Percentiles rank a stretch among this genome's conserved stretches.
These are phyloP conservation scores for Exophiala mesophila DNA, from an alignment of 2,329 filamentous ascomycete genomes.

Conservation along the genomic window DNA sequence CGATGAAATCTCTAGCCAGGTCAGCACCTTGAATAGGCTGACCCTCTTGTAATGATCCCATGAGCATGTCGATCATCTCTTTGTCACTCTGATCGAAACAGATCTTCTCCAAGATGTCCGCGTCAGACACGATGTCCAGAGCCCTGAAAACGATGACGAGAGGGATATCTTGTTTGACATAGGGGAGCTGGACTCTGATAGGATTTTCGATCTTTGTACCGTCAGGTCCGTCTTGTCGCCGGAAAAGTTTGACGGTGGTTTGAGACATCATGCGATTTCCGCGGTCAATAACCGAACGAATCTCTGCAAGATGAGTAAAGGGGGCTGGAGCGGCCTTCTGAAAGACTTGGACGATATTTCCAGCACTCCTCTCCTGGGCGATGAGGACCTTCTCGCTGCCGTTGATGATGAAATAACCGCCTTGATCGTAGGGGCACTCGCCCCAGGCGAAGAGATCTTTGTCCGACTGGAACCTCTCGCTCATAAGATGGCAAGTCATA, in stretches of 20 bases:
- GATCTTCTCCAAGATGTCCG: slow-evolving; percentile 96
- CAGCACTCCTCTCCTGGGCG: slow-evolving; percentile 92
- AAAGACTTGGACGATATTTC: slow-evolving; percentile 98
- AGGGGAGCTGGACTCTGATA: slow-evolving; percentile 85
- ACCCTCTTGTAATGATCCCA: slow-evolving; percentile 94
- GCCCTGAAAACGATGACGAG: slow-evolving; percentile 95
- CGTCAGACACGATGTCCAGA: slow-evolving; percentile 90
- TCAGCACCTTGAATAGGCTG: slow-evolving; percentile 95
- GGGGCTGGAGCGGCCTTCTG: slow-evolving; percentile 92
- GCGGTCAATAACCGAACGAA: slow-evolving; percentile 92
- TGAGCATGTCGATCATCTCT: slow-evolving; percentile 95
- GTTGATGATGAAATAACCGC: slow-evolving; percentile 99
- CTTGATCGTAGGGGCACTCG: slow-evolving; percentile 96
- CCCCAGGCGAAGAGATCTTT: slow-evolving; percentile 85
- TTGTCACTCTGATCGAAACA: slow-evolving; percentile 94
- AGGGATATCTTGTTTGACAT: slow-evolving; percentile 88
- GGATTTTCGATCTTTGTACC: slow-evolving; percentile 28
- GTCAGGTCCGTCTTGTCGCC: slow-evolving; percentile 71
- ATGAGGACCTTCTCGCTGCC: slow-evolving; percentile 98
- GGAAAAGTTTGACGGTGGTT: slow-evolving; percentile 82
- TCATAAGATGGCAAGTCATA: slow-evolving; percentile 75
- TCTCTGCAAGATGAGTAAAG: slow-evolving; percentile 90
- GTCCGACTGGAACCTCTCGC: slow-evolving; percentile 49
- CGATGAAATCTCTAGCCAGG: slow-evolving; percentile 90
- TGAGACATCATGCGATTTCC: slow-evolving; percentile 92